Conservation (phyloP, 768 basidiomycete genomes). For the Psilocybe sp. region DNA sequence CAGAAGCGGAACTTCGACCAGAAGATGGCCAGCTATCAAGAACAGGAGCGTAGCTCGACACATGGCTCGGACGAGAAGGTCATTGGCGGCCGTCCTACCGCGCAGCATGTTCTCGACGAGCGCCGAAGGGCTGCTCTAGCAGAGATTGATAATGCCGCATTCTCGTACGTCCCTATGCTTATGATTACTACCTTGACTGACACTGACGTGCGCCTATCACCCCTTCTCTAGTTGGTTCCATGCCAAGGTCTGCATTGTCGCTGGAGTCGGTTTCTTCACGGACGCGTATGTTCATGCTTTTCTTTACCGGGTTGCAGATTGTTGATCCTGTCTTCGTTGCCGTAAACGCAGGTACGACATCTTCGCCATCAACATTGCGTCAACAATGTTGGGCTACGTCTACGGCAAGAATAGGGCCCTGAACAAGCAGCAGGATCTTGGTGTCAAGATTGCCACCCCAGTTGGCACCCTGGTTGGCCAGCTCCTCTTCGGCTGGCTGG, state of each 20-base stretch:
- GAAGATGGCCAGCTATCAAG: conserved; percentile 34
- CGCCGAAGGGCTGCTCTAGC: conserved; percentile 77
- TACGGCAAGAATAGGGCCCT: conserved; percentile 51
- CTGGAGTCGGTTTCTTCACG: conserved; percentile 90
- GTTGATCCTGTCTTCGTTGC: background rate
- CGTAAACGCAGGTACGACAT: conserved; percentile 67
- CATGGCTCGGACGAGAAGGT: conserved; percentile 29
- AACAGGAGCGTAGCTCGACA: conserved; percentile 30
- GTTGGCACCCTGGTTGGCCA: conserved; percentile 76
- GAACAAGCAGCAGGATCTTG: conserved; percentile 65
- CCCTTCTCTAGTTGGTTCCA: conserved; percentile 69
- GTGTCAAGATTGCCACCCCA: conserved; percentile 75
- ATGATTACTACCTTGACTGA: background rate
- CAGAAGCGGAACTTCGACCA: background rate
- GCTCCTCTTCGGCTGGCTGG: conserved; percentile 77
- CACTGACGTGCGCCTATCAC: conserved; percentile 2
- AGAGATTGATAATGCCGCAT: conserved; percentile 84
- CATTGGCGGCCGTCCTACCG: conserved; percentile 16
- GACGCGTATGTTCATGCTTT: conserved; percentile 52
- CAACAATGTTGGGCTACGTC: conserved; percentile 80
- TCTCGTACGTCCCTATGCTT: conserved; percentile 52
- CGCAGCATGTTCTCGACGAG: conserved; percentile 56
- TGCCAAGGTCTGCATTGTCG: conserved; percentile 65
- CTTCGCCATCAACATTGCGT: conserved; percentile 87
- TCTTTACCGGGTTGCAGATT: background rate